Evolutionary conservation across 441 rosid genomes (phyloP), one percentile per base, ranked within the genome.

Genomic region (Capsella rubella): DNA sequence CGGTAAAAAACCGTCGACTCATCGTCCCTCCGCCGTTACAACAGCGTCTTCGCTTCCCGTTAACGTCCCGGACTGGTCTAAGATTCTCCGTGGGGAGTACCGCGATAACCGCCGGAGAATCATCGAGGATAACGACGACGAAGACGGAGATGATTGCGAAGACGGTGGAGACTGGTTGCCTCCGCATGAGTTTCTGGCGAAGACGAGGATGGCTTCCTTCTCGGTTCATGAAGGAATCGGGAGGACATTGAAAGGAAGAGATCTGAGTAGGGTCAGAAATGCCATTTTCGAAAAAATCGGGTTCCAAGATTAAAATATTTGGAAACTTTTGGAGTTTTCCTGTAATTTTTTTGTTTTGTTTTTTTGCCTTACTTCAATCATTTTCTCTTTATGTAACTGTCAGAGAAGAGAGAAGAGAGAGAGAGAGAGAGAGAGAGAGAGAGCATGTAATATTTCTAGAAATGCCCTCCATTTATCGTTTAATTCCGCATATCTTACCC

Each of bases 21-120:
- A 47, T 40, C 77, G 81, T 21, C 73, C 82, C 0, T 50, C 58
- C 8, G 74, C 82, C 28, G 87, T 76, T 7, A 34, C 37, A 1
- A 69, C 79, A 6, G 67, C 93, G 42, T 61, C 89, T 8, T 94
- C 99, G 39, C 79, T 90, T 28, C 97, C 99, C 51, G 86, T 94
- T 13, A 92, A 88, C 83, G 82, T 94, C 3, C 99, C 99, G 29
- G 97, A 92, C 88, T 94, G 97, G 99, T 87, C 97, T 1, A 94
- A 90, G 91, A 94, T 94, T 54, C 80, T 92, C 82, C 82, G 84
- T 55, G 87, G 80, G 10, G 99, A 92, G 74, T 82, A 87, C 72
- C 71, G 86, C 18, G 89, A 77, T n/a, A 84, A 64, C 29, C 78
- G 89, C 21, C 74, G 87, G 63, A 69, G 79, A 52, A 62, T 37